phyloP scores from a whole-genome alignment of 1,284 basidiomycete species.

The Rhodotorula sp. region DNA sequence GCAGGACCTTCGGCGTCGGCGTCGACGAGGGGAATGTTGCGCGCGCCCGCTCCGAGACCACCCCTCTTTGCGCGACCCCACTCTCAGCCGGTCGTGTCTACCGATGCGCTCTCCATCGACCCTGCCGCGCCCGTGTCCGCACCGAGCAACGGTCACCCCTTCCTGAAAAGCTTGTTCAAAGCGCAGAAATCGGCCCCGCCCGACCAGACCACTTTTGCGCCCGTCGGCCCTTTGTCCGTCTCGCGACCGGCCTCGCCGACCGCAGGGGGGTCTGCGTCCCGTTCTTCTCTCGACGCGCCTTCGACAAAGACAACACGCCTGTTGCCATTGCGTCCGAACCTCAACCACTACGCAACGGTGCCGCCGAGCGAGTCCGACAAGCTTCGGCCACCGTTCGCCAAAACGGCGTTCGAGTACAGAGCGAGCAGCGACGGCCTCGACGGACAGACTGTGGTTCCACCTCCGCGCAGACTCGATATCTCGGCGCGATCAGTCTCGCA shows the following conservation, averaged over 20 bases:
- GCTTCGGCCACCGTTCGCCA: conserved; percentile 8
- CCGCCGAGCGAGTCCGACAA: conserved; percentile 15
- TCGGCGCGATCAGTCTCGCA: no score
- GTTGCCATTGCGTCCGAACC: conserved; percentile 5
- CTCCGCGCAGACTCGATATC: neutral
- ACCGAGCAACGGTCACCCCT: conserved; percentile 15
- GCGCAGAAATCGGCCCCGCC: conserved; percentile 19
- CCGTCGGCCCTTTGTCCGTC: conserved; percentile 21
- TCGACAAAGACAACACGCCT: neutral
- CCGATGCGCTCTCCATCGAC: neutral
- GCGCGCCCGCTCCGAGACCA: conserved; percentile 11
- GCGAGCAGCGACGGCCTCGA: neutral
- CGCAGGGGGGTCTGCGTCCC: neutral
- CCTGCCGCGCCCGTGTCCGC: neutral
- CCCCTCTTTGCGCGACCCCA: conserved; percentile 21
- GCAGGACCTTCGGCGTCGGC: neutral
- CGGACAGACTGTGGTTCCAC: neutral
- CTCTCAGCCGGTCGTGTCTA: conserved; percentile 2
- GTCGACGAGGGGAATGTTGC: neutral
- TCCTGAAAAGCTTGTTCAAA: conserved; percentile 32
- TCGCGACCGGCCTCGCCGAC: conserved; percentile 16
- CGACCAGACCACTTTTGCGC: conserved; percentile 24
- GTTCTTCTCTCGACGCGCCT: neutral
- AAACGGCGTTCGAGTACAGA: conserved; percentile 9
- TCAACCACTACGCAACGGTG: conserved; percentile 21